Conservation (phyloP, 179 eudicot genomes). For the Carnegiea gigantea region DNA sequence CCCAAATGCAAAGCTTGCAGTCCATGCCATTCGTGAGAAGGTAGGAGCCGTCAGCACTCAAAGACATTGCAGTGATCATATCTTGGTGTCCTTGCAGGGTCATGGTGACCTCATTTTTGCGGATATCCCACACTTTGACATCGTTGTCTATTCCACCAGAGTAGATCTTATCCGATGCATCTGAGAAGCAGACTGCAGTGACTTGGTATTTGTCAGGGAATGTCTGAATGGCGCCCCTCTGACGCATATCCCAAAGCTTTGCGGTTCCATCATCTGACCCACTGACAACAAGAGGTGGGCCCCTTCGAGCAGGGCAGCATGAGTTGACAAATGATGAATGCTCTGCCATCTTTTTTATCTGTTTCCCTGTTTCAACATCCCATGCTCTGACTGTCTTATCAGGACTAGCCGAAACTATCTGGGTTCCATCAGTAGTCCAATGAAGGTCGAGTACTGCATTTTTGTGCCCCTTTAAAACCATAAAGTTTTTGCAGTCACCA, state of each 20-base stretch:
- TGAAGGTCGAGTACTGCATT: slow-evolving; percentile 93
- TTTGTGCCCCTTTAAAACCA: slow-evolving; percentile 96
- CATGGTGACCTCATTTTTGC: slow-evolving; percentile 91
- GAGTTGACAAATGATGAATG: slow-evolving; percentile 89
- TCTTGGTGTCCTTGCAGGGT: slow-evolving; percentile 90
- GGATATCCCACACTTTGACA: slow-evolving; percentile 90
- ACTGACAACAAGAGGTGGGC: slow-evolving; percentile 93
- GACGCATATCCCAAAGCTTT: slow-evolving; percentile 98
- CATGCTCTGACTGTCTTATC: slow-evolving; percentile 93
- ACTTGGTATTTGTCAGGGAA: slow-evolving; percentile 95
- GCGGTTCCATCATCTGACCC: slow-evolving; percentile 99
- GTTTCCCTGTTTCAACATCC: slow-evolving; percentile 96
- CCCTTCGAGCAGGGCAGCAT: slow-evolving; percentile 88
- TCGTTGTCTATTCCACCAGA: slow-evolving; percentile 88
- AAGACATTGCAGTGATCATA: slow-evolving; percentile 92
- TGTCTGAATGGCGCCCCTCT: slow-evolving; percentile 92
- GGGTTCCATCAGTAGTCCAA: slow-evolving; percentile 89
- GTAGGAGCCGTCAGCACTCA: slow-evolving; percentile 95
- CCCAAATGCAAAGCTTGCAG: slow-evolving; percentile 85
- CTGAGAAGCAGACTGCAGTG: slow-evolving; percentile 91
- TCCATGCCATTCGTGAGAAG: slow-evolving; percentile 95
- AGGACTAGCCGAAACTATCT: slow-evolving; percentile 87
- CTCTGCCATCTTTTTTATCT: slow-evolving; percentile 89
- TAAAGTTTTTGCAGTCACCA: slow-evolving; percentile 96
- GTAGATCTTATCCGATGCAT: slow-evolving; percentile 94